A percentile compares a stretch with the other conserved stretches of the same genome.
These are phyloP conservation scores for Colletotrichum musicola DNA, from an alignment of 2,329 filamentous ascomycete genomes.

Conservation along the genomic window DNA sequence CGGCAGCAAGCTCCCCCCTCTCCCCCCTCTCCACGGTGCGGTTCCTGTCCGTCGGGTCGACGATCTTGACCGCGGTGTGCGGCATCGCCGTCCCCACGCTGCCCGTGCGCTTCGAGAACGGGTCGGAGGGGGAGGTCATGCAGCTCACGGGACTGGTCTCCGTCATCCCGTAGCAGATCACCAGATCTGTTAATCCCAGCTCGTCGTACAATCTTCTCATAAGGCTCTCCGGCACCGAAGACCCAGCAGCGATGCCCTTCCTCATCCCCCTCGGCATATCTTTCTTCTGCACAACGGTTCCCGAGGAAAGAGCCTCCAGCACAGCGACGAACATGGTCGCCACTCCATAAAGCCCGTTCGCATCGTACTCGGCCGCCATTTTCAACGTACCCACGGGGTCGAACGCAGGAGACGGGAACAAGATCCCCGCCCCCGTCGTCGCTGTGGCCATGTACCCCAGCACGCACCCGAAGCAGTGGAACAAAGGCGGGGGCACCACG, in stretches of 20 bases:
- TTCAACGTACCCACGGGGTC: conserved; percentile 79
- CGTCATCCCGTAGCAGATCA: conserved; percentile 98
- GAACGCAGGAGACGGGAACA: conserved; percentile 90
- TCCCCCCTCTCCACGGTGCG: conserved; percentile 72
- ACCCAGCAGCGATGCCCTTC: conserved; percentile 94
- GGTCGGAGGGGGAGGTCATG: conserved; percentile 86
- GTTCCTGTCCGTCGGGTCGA: conserved; percentile 73
- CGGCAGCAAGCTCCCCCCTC: conserved; percentile 84
- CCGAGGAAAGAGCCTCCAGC: conserved; percentile 77
- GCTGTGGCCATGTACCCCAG: conserved; percentile 97
- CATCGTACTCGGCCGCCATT: conserved; percentile 65
- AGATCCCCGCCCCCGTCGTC: conserved; percentile 81
- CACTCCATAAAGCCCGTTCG: conserved; percentile 84
- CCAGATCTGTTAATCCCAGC: conserved; percentile 84
- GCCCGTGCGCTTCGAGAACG: conserved; percentile 77
- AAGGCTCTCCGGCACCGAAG: conserved; percentile 83
- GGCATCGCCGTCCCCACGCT: conserved; percentile 86
- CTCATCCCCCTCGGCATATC: conserved; percentile 62
- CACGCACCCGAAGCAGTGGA: conserved; percentile 91
- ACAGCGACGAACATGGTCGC: conserved; percentile 95
- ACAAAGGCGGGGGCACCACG: conserved; percentile 87
- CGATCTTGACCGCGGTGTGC: conserved; percentile 82
- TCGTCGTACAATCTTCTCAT: conserved; percentile 81
- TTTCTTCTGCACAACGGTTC: conserved; percentile 43
- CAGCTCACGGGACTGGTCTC: conserved; percentile 84